Evolutionary conservation across 768 basidiomycete genomes (phyloP).

Genomic region (Atractiella rhizophila): DNA sequence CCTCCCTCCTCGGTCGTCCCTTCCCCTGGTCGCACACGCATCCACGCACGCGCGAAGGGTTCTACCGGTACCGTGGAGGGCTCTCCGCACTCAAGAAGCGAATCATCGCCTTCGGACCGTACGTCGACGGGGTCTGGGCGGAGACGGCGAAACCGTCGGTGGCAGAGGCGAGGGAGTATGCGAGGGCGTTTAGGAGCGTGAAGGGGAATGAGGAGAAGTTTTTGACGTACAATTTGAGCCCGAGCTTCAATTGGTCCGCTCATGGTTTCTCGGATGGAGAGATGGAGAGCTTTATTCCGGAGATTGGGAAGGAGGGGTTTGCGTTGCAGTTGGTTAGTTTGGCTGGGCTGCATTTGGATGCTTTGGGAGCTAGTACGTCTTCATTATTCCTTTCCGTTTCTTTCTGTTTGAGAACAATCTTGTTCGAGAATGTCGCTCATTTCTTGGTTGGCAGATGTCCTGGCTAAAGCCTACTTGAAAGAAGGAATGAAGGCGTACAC

Average conservation of each 20-base stretch:
- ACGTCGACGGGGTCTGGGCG: slow-evolving; percentile 73
- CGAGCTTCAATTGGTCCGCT: slow-evolving; percentile 76
- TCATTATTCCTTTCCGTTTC: background rate
- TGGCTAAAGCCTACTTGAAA: slow-evolving; percentile 50
- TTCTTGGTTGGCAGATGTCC: slow-evolving; percentile 33
- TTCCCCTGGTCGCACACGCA: slow-evolving; percentile 24
- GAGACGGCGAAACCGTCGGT: slow-evolving; percentile 80
- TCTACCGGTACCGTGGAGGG: slow-evolving; percentile 64
- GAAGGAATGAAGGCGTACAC: slow-evolving; percentile 89
- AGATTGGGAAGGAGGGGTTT: slow-evolving; percentile 66
- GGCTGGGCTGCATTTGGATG: slow-evolving; percentile 67
- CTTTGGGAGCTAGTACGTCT: slow-evolving; percentile 35
- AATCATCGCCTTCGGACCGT: slow-evolving; percentile 50
- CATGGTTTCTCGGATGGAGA: slow-evolving; percentile 43
- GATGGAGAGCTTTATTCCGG: slow-evolving; percentile 67
- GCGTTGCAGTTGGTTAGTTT: slow-evolving; percentile 71
- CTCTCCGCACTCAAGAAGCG: slow-evolving; percentile 57
- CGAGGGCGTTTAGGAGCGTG: slow-evolving; percentile 1
- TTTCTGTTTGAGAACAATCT: background rate
- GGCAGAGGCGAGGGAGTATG: background rate
- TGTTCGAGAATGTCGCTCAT: background rate
- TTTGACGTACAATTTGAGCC: slow-evolving; percentile 82
- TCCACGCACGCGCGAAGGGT: slow-evolving; percentile 70
- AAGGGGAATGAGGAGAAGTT: no score
- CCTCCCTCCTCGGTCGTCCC: no score